Evolutionary conservation across 2,329 filamentous ascomycete species (phyloP), one percentile per base, ranked within the genome.

Genomic region (Leptographium flavum): DNA sequence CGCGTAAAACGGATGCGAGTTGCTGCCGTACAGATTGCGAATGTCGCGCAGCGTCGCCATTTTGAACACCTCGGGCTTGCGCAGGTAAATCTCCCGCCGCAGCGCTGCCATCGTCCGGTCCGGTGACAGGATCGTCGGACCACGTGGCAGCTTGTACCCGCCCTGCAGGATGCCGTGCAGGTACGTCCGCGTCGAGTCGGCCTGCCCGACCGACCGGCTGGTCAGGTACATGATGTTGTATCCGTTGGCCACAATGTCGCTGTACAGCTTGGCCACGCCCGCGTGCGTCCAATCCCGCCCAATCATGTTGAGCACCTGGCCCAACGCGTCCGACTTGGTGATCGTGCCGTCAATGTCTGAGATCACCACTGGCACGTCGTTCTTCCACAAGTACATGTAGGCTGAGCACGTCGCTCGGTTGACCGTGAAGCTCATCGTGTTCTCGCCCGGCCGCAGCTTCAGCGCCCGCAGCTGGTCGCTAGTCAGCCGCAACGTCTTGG

Each of bases 151-250:
- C 40, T 76, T 79, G 64, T 86, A 94, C 27, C 81, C 81, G 47
- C 94, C 90, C 61, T 98, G 92, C 9, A 79, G 70, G 21, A 98
- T 87, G 23, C 88, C 87, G 48, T 88, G 83, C 3, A 98, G 71
- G 60, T 98, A 98, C 0, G 86, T 76, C 47, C 92, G 72, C 1
- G 92, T 98, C 0, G 71, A 87, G 62, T 98, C 92, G 15, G 92
- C 85, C 62, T 93, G 88, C 0, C 92, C 93, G 39, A 96, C 88
- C 14, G 86, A 92, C 43, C 92, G 81, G 59, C 85, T 93, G 0
- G 92, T 98, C 39, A 98, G 73, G 60, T 98, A 98, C 75, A 98
- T 87, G 58, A 98, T 93, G 61, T 98, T 96, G 70, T 96, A 98
- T 7, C 92, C 92, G 57, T 98, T 98, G 55, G 83, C 80, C 1